Percentiles rank a stretch among this genome's conserved stretches.
These are phyloP conservation scores for Rhypophila decipiens DNA, from an alignment of 495 filamentous ascomycete genomes.

Conservation along the genomic window DNA sequence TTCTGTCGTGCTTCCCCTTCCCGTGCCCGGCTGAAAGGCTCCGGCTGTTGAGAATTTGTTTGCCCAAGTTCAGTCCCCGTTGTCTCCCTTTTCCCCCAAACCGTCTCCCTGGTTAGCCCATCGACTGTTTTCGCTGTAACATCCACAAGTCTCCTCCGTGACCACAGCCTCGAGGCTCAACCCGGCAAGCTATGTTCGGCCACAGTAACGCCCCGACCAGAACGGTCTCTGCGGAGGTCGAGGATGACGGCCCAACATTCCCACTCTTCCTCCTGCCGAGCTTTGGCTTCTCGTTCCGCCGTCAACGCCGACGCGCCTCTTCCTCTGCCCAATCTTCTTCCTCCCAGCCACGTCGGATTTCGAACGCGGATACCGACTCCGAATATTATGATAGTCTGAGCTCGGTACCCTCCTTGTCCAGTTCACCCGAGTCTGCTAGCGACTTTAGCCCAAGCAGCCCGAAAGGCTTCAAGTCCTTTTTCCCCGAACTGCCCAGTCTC, in stretches of 20 bases:
- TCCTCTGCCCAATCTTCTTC: neutral
- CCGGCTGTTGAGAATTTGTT: neutral
- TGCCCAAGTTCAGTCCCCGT: too few relatives aligned
- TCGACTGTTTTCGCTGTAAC: too few relatives aligned
- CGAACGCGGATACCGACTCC: slow-evolving; percentile 2
- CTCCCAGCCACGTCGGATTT: neutral
- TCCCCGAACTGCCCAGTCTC: slow-evolving; percentile 8
- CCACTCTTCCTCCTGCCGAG: slow-evolving; percentile 46
- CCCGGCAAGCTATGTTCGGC: slow-evolving; percentile 23
- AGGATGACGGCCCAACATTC: slow-evolving; percentile 34
- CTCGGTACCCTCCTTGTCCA: slow-evolving; percentile 15
- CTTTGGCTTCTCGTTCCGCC: slow-evolving; percentile 37
- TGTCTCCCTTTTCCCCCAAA: too few relatives aligned
- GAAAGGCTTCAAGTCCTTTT: slow-evolving; percentile 5
- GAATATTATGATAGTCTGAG: neutral
- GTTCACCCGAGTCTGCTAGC: slow-evolving; percentile 30
- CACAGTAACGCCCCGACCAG: slow-evolving; percentile 9
- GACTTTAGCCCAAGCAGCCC: slow-evolving; percentile 14
- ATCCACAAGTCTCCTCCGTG: too few relatives aligned
- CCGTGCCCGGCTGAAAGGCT: neutral
- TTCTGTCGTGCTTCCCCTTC: neutral
- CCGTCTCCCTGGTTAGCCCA: too few relatives aligned
- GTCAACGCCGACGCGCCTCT: slow-evolving; percentile 16
- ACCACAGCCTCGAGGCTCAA: too few relatives aligned
- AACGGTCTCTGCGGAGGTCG: slow-evolving; percentile 1